Base-by-base conservation (phyloP, 2,329 filamentous ascomycete species). In the Ilyonectria robusta region DNA sequence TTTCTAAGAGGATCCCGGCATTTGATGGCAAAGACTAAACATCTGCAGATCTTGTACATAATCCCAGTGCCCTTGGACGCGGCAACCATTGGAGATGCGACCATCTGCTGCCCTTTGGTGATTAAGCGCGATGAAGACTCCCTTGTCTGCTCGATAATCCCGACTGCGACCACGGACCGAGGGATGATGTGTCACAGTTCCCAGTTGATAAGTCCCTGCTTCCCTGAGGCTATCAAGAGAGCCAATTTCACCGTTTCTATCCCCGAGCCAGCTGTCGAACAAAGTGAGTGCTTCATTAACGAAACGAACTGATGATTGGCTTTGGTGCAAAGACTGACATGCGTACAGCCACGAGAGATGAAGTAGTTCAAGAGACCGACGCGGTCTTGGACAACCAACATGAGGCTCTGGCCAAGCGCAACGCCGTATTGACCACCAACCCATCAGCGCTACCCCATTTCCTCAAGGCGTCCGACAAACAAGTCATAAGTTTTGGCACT, bases 11-110 rank as follows among this genome's bases (percentile, higher is more conserved):
- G 26, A n/a, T 6, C 35, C 33, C 13, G 5, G 11, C n/a, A 40
- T 58, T 15, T 46, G 46, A 13, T 46, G 11, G 17, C 23, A 53
- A 13, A 60, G 10, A 55, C 33, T 40, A 29, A 50, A 17, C 35
- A 17, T 57, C 17, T 23, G n/a, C 33, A 69, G 66, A 55, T 65
- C n/a, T 50, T 71, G 2, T 71, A 67, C 54, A 69, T 71, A 29
- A 62, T 71, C 37, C 69, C 69, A 17, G 69, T 71, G n/a, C 69
- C 69, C 15, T 51, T 71, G 64, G 69, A 71, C 44, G 60, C 63
- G 31, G 69, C 69, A 29, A 71, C 69, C 7, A 67, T 71, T 47
- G 66, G 66, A 58, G 57, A 71, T 29, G 69, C 69, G 13, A 69
- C 63, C 9, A 62, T 71, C 26, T 71, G 69, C 56, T 69, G 66